Percentiles rank a stretch among this genome's conserved stretches.
These are phyloP conservation scores for Viscum album DNA, from an alignment of 177 flowering plant genomes.

Conservation along the genomic window DNA sequence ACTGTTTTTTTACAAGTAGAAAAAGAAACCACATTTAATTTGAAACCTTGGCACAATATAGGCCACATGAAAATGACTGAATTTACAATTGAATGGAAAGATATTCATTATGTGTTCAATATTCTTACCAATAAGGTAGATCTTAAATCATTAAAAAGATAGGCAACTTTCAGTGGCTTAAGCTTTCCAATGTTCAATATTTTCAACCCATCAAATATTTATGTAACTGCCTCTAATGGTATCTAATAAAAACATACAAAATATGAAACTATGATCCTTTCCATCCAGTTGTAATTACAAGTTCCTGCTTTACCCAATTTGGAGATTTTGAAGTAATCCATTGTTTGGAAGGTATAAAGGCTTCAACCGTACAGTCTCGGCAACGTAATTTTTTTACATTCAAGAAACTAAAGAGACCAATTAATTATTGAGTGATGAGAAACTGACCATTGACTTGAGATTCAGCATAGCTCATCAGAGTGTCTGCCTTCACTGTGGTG, in stretches of 20 bases:
- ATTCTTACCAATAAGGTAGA: conserved; percentile 33
- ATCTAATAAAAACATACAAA: too few relatives aligned
- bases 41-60: too few relatives aligned
- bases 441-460: neutral
- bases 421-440: neutral
- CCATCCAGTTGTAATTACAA: too few relatives aligned
- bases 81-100: too few relatives aligned
- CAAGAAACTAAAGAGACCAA: neutral
- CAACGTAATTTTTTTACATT: too few relatives aligned
- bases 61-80: too few relatives aligned
- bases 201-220: conserved; percentile 84
- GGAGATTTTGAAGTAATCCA: neutral
- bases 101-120: too few relatives aligned
- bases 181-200: conserved; percentile 69
- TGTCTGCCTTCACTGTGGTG: neutral
- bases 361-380: neutral
- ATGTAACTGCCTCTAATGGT: conserved; percentile 57
- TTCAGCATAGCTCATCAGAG: neutral
- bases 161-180: conserved; percentile 75
- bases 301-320: neutral
- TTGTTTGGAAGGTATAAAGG: neutral
- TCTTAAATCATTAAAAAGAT: conserved; percentile 82
- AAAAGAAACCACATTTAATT: too few relatives aligned
- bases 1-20: neutral
- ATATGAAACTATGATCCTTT: too few relatives aligned